Percentiles rank a stretch among this genome's conserved stretches.
Evolutionary conservation across 768 basidiomycete genomes (phyloP).

Genomic region (Amanita molliuscula): DNA sequence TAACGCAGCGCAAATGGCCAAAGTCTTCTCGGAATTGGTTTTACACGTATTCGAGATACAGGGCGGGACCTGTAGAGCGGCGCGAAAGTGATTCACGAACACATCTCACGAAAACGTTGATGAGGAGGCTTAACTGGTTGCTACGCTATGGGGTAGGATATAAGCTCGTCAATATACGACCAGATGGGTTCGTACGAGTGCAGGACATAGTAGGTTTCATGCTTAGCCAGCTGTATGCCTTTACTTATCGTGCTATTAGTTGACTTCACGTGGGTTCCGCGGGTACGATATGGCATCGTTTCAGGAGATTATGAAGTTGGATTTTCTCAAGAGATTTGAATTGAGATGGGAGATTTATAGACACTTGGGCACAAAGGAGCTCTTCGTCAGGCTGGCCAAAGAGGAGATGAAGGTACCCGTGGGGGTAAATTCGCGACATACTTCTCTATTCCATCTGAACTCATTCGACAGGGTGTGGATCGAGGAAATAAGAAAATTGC

Average conservation of each 20-base stretch:
- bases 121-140: conserved; percentile 32
- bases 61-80: no score
- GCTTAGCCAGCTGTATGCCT: background rate
- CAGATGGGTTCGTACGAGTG: conserved; percentile 71
- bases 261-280: background rate
- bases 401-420: conserved; percentile 15
- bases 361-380: conserved; percentile 10
- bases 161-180: conserved; percentile 48
- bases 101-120: background rate
- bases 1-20: background rate
- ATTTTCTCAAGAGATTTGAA: conserved; percentile 15
- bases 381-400: conserved; percentile 17
- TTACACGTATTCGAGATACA: background rate
- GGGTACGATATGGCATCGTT: conserved; percentile 8
- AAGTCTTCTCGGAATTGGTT: background rate
- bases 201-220: conserved; percentile 52
- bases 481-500: background rate
- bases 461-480: background rate
- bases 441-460: background rate
- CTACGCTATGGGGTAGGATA: conserved; percentile 62
- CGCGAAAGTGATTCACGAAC: background rate
- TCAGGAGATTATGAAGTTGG: conserved; percentile 9
- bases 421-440: conserved; percentile 8
- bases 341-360: conserved; percentile 15
- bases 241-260: background rate